phyloP scores from a whole-genome alignment of 306 rosid species.

The Quercus bicolor region DNA sequence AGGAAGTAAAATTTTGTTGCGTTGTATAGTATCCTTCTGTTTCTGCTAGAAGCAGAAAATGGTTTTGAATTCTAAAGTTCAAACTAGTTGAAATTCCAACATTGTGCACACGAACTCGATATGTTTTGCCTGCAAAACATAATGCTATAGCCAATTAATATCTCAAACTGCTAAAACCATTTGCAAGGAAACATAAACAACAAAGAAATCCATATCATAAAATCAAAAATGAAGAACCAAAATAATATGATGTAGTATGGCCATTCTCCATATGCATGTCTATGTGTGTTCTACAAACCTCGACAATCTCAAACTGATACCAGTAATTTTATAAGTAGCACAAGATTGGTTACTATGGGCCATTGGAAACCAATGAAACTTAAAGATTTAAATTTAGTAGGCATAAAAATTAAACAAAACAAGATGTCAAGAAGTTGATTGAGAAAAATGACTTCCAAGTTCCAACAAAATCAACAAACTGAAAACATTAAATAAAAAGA shows the following conservation, averaged over 20 bases:
- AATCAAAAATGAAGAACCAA: background rate
- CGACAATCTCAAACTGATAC: background rate
- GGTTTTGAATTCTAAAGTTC: conserved; percentile 87
- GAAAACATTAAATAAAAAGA: background rate
- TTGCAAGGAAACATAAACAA: background rate
- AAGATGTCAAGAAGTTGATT: background rate
- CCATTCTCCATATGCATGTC: background rate
- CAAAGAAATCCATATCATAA: background rate
- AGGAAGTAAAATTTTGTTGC: conserved; percentile 58
- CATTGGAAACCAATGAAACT: background rate
- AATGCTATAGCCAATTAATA: conserved; percentile 2
- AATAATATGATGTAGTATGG: background rate
- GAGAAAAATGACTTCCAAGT: background rate
- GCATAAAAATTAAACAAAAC: background rate
- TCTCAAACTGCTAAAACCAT: background rate
- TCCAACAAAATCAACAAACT: background rate
- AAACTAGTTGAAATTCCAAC: conserved; percentile 81
- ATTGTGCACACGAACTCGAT: conserved; percentile 75
- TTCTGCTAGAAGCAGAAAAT: conserved; percentile 65
- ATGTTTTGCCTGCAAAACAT: conserved; percentile 75
- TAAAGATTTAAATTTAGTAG: background rate
- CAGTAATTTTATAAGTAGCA: background rate
- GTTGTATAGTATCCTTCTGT: conserved; percentile 70
- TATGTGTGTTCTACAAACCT: background rate
- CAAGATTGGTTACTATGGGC: background rate